phyloP scores from a whole-genome alignment of 352 stramenopile genomes.

The Peronospora farinosa region DNA sequence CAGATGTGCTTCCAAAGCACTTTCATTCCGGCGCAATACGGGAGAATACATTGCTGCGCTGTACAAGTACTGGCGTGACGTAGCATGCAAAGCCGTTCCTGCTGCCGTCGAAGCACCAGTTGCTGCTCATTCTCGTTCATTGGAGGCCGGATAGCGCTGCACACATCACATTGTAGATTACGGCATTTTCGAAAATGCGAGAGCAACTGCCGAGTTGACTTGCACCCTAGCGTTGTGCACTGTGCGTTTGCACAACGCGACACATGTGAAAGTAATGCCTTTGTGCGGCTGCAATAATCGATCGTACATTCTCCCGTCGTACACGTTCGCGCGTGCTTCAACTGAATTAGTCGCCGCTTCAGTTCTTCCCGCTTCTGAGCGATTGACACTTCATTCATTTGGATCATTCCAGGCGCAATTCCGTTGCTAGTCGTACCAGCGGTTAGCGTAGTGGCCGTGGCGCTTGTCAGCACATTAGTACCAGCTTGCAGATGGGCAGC shows the following conservation, averaged over 20 bases:
- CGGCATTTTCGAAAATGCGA: slow-evolving; percentile 86
- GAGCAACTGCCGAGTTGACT: slow-evolving; percentile 79
- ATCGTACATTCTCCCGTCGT: slow-evolving; percentile 62
- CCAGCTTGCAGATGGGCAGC: slow-evolving; percentile 18
- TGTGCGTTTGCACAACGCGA: slow-evolving; percentile 79
- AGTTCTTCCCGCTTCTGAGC: slow-evolving; percentile 82
- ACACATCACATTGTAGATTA: slow-evolving; percentile 84
- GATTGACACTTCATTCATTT: slow-evolving; percentile 75
- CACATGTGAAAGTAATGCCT: slow-evolving; percentile 72
- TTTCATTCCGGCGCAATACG: slow-evolving; percentile 86
- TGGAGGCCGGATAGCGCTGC: slow-evolving; percentile 78
- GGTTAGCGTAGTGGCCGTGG: slow-evolving; percentile 20
- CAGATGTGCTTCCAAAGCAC: slow-evolving; percentile 89
- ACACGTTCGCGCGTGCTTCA: slow-evolving; percentile 84
- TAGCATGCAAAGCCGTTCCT: slow-evolving; percentile 84
- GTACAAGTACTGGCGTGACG: slow-evolving; percentile 80
- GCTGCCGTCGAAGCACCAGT: slow-evolving; percentile 73
- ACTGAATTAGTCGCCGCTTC: slow-evolving; percentile 76
- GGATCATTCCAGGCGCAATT: slow-evolving; percentile 40
- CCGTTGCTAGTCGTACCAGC: slow-evolving; percentile 18
- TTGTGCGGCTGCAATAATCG: slow-evolving; percentile 80
- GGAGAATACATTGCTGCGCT: slow-evolving; percentile 57
- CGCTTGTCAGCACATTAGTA: slow-evolving; percentile 22
- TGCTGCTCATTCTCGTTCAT: slow-evolving; percentile 86
- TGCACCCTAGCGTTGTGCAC: slow-evolving; percentile 83